phyloP scores from a whole-genome alignment of 1,284 basidiomycete species.

The Phellopilus nigrolimitatus region DNA sequence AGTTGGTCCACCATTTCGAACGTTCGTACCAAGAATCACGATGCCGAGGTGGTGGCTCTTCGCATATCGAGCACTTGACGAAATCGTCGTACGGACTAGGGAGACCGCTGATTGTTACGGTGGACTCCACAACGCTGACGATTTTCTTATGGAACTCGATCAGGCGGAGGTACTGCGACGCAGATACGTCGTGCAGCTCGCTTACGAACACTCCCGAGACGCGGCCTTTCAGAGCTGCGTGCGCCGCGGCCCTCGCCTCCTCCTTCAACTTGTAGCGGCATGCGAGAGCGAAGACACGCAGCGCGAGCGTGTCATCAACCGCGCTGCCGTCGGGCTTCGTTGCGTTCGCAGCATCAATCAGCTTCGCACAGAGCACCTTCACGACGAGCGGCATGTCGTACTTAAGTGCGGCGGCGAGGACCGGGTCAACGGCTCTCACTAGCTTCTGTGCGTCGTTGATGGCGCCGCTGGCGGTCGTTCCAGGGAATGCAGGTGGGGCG shows the following conservation, averaged over 20 bases:
- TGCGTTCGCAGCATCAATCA: constrained; percentile 44
- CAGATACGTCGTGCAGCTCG: constrained; percentile 8
- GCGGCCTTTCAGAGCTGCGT: constrained; percentile 1
- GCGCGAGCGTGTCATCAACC: constrained; percentile 9
- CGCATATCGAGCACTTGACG: not conserved
- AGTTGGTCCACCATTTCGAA: not conserved
- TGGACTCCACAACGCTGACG: not conserved
- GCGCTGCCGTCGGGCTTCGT: not conserved
- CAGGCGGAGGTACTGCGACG: constrained; percentile 14
- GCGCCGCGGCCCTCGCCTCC: constrained; percentile 7
- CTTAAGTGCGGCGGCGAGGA: constrained; percentile 34
- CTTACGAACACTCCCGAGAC: constrained; percentile 6
- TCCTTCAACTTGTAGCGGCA: constrained; percentile 8
- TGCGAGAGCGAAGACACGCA: constrained; percentile 9
- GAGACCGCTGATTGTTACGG: not conserved
- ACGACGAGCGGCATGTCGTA: constrained; percentile 31
- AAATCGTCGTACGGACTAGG: not conserved
- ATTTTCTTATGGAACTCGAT: constrained; percentile 6
- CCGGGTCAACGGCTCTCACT: constrained; percentile 16
- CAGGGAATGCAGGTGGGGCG: constrained; percentile 26
- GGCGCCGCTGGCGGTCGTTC: not conserved
- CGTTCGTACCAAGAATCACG: too few relatives aligned
- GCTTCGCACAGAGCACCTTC: constrained; percentile 42
- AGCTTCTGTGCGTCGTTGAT: constrained; percentile 1
- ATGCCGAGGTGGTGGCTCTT: too few relatives aligned